Evolutionary conservation across 805 yeast genomes (phyloP).

Genomic region (Komagataella mondaviorum): DNA sequence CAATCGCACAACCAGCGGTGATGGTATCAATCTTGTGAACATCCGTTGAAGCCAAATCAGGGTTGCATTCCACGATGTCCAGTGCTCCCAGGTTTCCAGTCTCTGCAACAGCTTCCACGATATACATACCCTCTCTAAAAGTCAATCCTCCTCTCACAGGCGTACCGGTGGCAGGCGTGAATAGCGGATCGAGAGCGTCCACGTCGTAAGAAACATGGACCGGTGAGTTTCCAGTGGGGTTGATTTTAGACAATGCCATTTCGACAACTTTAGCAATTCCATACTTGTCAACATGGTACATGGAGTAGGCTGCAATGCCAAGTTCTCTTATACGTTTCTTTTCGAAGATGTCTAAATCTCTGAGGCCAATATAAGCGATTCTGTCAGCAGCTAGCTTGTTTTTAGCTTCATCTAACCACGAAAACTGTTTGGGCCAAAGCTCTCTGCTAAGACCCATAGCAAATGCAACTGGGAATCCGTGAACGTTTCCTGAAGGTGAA

Average conservation of each 20-base stretch:
- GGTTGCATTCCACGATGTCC: constrained; percentile 92
- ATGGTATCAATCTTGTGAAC: constrained; percentile 76
- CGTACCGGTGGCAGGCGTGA: constrained; percentile 95
- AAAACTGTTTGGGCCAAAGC: constrained; percentile 57
- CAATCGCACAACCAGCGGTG: constrained; percentile 79
- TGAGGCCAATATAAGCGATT: constrained; percentile 84
- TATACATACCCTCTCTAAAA: constrained; percentile 83
- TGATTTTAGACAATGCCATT: constrained; percentile 72
- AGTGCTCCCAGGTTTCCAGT: constrained; percentile 79
- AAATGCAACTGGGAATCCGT: constrained; percentile 94
- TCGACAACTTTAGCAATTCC: constrained; percentile 88
- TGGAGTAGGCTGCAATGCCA: constrained; percentile 74
- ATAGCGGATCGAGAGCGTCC: constrained; percentile 91
- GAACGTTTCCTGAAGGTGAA: constrained; percentile 81
- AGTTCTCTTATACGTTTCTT: constrained; percentile 56
- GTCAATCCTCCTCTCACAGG: constrained; percentile 95
- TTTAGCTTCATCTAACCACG: constrained; percentile 44
- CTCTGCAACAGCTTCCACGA: constrained; percentile 85
- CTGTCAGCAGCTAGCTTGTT: constrained; percentile 46
- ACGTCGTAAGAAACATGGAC: constrained; percentile 90
- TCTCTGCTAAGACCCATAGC: constrained; percentile 67
- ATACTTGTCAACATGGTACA: constrained; percentile 91
- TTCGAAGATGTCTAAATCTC: constrained; percentile 88
- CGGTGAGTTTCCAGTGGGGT: constrained; percentile 59
- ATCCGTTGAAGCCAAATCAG: constrained; percentile 70